A percentile compares a stretch with the other conserved stretches of the same genome.
Evolutionary conservation across 1,284 basidiomycete species (phyloP).

Genomic region (Sporisorium sorghi): DNA sequence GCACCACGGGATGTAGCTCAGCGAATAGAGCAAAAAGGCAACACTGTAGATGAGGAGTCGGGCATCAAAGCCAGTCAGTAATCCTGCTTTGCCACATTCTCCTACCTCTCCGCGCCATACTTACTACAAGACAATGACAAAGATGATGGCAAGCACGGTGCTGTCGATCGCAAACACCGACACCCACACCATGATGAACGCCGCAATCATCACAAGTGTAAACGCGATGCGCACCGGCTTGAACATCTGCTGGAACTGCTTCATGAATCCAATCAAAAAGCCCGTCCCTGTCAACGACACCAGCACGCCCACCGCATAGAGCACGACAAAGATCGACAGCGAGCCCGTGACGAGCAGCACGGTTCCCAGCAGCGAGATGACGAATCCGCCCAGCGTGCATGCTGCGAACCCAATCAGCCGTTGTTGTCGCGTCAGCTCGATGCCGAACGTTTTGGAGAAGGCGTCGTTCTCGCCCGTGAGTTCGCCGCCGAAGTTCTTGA

Average conservation of each 20-base stretch:
- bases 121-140: constrained; percentile 62
- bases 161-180: constrained; percentile 58
- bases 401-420: constrained; percentile 60
- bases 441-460: constrained; percentile 57
- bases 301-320: constrained; percentile 86
- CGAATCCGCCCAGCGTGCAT: constrained; percentile 71
- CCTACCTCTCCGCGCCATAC: background rate
- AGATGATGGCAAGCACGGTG: constrained; percentile 56
- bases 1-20: constrained; percentile 56
- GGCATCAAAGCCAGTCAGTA: constrained; percentile 1
- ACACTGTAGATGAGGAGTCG: constrained; percentile 21
- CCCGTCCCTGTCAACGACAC: constrained; percentile 79
- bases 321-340: constrained; percentile 80
- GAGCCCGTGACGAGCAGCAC: constrained; percentile 81
- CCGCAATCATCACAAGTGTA: constrained; percentile 79
- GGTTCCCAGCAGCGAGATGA: constrained; percentile 81
- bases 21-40: constrained; percentile 47
- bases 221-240: constrained; percentile 89
- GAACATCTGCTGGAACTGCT: constrained; percentile 79
- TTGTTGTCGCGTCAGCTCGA: constrained; percentile 62
- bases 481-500: constrained; percentile 59
- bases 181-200: constrained; percentile 63
- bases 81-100: background rate
- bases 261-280: constrained; percentile 57
- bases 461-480: constrained; percentile 62